These are phyloP conservation scores for Lepiota brunneoincarnata DNA, from an alignment of 768 basidiomycete genomes.

Conservation along the genomic window DNA sequence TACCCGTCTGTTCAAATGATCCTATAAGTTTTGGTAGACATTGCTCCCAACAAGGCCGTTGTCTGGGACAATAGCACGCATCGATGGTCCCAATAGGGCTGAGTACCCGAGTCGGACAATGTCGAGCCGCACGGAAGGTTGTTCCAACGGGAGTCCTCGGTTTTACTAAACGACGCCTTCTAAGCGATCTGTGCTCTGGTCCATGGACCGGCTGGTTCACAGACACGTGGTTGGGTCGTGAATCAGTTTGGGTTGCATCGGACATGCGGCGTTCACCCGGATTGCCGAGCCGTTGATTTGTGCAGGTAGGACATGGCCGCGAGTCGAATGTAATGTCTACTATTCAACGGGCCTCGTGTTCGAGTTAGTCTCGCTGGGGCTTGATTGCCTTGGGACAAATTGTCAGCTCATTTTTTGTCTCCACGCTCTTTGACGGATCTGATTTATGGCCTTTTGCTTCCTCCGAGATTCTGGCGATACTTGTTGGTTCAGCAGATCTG, in stretches of 20 bases:
- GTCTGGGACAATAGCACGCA: too few relatives aligned
- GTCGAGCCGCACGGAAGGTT: not conserved
- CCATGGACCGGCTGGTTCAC: not conserved
- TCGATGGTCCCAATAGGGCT: not conserved
- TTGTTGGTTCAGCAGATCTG: conserved; percentile 4
- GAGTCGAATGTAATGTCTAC: not conserved
- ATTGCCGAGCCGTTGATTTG: not conserved
- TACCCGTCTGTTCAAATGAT: too few relatives aligned
- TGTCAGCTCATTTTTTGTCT: too few relatives aligned
- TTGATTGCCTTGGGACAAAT: too few relatives aligned
- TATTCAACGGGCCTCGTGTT: too few relatives aligned
- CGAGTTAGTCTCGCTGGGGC: not conserved
- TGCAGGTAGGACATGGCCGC: not conserved
- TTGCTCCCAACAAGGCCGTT: too few relatives aligned
- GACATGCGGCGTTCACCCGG: conserved; percentile 1
- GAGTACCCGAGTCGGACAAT: not conserved
- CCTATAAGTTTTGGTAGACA: too few relatives aligned
- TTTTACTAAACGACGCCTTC: not conserved
- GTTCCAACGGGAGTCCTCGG: not conserved
- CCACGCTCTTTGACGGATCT: conserved; percentile 7
- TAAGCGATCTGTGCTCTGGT: not conserved
- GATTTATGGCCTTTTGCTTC: conserved; percentile 7
- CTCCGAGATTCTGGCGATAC: conserved; percentile 13
- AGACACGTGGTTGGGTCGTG: not conserved
- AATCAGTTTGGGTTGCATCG: not conserved